Evolutionary conservation across 768 basidiomycete genomes (phyloP).

Genomic region (Boletus sensibilis): DNA sequence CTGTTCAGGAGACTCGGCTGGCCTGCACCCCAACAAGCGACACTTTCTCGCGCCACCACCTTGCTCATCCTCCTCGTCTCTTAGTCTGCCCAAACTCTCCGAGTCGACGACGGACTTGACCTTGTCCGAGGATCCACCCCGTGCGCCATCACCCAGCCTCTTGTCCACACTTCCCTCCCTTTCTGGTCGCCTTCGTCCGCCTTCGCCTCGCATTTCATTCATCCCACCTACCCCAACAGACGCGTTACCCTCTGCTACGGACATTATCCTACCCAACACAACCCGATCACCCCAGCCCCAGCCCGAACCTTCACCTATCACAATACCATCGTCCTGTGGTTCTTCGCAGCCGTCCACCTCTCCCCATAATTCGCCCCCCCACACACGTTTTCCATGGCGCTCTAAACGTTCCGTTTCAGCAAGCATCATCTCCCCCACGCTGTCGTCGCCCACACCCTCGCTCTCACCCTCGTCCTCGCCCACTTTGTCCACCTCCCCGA

Average conservation of each 20-base stretch:
- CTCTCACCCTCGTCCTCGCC: slow-evolving; percentile 11
- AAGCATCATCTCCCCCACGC: not conserved
- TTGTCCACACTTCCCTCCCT: slow-evolving; percentile 24
- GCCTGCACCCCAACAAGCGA: not conserved
- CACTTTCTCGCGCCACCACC: slow-evolving; percentile 23
- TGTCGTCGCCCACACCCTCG: not conserved
- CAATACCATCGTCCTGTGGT: not conserved
- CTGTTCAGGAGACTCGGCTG: slow-evolving; percentile 16
- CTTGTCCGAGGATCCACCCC: slow-evolving; percentile 4
- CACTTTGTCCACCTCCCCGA: not conserved
- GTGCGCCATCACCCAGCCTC: slow-evolving; percentile 23
- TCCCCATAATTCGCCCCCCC: slow-evolving; percentile 1
- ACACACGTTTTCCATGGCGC: slow-evolving; percentile 9
- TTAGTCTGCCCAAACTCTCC: slow-evolving; percentile 21
- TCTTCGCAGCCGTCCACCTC: not conserved
- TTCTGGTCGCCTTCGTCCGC: slow-evolving; percentile 18
- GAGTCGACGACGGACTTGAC: slow-evolving; percentile 14
- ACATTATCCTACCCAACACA: not conserved
- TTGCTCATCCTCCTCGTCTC: slow-evolving; percentile 25
- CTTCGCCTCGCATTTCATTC: slow-evolving; percentile 9
- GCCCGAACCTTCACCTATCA: not conserved
- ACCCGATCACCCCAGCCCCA: not conserved
- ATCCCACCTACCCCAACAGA: slow-evolving; percentile 8
- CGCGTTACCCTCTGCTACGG: not conserved
- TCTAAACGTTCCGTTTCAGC: slow-evolving; percentile 7